Percentiles rank a stretch among this genome's conserved stretches.
Evolutionary conservation across 2,329 filamentous ascomycete species (phyloP).

Genomic region (Penicillium sclerotiorum): DNA sequence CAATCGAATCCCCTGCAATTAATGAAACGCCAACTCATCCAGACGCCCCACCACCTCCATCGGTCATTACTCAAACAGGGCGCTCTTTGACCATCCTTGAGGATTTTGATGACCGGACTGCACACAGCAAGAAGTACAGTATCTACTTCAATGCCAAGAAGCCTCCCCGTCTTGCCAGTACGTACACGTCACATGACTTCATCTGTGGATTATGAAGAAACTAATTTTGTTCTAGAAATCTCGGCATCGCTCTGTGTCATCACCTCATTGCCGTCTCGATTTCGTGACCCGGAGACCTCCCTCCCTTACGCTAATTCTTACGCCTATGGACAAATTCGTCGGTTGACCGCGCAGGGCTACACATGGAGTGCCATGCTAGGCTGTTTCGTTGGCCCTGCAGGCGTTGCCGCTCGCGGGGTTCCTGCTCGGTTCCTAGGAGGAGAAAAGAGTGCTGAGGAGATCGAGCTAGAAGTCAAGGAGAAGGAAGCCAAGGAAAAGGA

Average conservation of each 20-base stretch:
- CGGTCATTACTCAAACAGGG: conserved; percentile 54
- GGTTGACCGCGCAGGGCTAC: conserved; percentile 72
- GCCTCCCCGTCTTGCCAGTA: conserved; percentile 51
- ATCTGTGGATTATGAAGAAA: not conserved
- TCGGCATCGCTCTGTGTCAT: conserved; percentile 70
- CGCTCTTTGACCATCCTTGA: conserved; percentile 63
- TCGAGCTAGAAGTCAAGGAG: not conserved
- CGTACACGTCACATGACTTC: conserved; percentile 20
- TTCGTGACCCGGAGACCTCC: conserved; percentile 81
- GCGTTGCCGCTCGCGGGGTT: conserved; percentile 70
- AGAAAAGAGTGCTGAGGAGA: conserved; percentile 4
- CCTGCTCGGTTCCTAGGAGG: conserved; percentile 68
- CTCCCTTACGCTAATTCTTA: conserved; percentile 77
- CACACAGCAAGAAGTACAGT: conserved; percentile 56
- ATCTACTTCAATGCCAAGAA: conserved; percentile 60
- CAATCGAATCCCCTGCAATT: conserved; percentile 11
- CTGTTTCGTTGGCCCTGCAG: conserved; percentile 72
- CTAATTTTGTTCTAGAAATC: conserved; percentile 39
- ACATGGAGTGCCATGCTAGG: conserved; percentile 80
- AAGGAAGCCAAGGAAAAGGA: not conserved
- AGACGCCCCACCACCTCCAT: conserved; percentile 32
- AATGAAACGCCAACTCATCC: conserved; percentile 27
- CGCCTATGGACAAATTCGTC: conserved; percentile 77
- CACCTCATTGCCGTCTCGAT: conserved; percentile 77
- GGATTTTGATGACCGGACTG: conserved; percentile 59